Evolutionary conservation across 352 stramenopile genomes (phyloP), one percentile per base, ranked within the genome.

Genomic region (Phytophthora vignae): DNA sequence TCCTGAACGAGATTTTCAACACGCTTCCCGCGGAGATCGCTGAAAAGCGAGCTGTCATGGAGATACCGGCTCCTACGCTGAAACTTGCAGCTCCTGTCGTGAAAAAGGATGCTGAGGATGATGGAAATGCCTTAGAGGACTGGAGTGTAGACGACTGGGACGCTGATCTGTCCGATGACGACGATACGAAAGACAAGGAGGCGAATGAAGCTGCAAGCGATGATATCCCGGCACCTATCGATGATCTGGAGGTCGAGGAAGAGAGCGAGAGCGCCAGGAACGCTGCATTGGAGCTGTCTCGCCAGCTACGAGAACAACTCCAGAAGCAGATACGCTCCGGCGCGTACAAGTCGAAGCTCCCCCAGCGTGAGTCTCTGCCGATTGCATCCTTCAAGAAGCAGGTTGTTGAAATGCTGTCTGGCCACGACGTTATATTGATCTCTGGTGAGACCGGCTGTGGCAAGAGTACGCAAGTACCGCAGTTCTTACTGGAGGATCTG

Each of bases 391-490:
- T 92, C 55, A 88, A 90, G 57, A 48, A 74, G 17, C 71, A 97
- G 52, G 88, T 99, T 48, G 64, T 99, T 10, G 67, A 82, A 0
- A 78, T 87, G 31, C 54, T 99, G 21, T 72, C 73, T 17, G 55
- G 74, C 17, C 87, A 97, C 69, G 79, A 98, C 42, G 96, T 99
- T 15, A 81, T 99, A 25, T 74, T 99, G 9, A 88, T 99, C 3
- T 99, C 93, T 1, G 97, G 96, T 22, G 96, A 99, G 57, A 99
- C 96, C 25, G 96, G 96, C 31, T 98, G 92, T 69, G 96, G 96
- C 15, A 99, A 99, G 62, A 98, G 92, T 59, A 99, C 96, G 3
- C 97, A 99, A 73, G 97, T 99, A 21, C 97, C 97, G 31, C 97
- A 99, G 68, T 99, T 98, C 42, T 84, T 99, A 36, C 82, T 99